Evolutionary conservation across 2,329 filamentous ascomycete genomes (phyloP), one percentile per base, ranked within the genome.

Genomic region (Colletotrichum sp.): DNA sequence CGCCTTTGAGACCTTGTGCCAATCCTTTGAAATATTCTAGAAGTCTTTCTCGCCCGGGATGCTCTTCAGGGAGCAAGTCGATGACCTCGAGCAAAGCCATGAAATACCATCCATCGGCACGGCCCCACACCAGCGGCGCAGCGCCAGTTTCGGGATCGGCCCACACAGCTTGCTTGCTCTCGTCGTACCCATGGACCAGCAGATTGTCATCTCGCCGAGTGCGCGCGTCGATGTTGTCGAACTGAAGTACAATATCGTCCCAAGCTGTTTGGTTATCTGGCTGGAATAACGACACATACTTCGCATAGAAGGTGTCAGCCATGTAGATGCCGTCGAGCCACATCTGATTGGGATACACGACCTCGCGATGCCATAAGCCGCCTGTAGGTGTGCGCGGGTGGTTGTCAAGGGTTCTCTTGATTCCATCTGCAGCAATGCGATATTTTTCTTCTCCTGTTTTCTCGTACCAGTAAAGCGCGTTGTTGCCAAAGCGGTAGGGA

Each of bases 311-410:
- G 2, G 81, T 82, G 43, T 86, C 85, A 2, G 86, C 85, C 88
- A 89, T 89, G 81, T 85, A 90, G 26, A 89, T 88, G 2, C 90
- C 90, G 77, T 91, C 89, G 0, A 92, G 85, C 90, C 90, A 91
- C 89, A 91, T 91, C 78, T 91, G 88, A 77, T 90, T 85, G 8
- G 84, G 84, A 75, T 90, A 90, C 4, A 83, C 82, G 28, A 87
- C 82, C 21, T 83, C 79, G 3, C 82, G 78, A 77, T 91, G 90
- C 88, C 89, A 91, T 83, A 91, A 89, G 1, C 90, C 90, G 10
- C 90, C 90, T 0, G 84, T 80, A 0, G 86, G 80, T 0, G 87
- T 92, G 16, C 90, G 84, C 7, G 88, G 88, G 75, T 89, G 88
- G 39, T 84, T 81, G 75, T 90, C 81, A 7, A 91, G 79, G 76